Conservation (phyloP, 148 eudicot species). For the Rhododendron henanense region DNA sequence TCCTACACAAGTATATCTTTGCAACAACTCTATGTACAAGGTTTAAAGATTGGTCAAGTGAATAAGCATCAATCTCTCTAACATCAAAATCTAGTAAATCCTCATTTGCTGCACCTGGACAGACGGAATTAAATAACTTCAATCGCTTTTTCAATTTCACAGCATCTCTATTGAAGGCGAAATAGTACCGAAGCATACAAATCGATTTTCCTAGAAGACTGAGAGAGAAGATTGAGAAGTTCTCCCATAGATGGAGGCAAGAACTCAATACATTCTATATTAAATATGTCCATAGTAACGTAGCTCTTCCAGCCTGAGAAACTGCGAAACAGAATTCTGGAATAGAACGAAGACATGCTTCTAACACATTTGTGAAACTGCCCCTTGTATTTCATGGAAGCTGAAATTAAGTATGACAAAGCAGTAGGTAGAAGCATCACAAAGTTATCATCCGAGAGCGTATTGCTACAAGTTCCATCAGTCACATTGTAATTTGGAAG, state of each 20-base stretch:
- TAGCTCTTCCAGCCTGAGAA: constrained; percentile 58
- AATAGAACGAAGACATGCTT: constrained; percentile 41
- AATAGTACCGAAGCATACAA: constrained; percentile 40
- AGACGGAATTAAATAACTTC: constrained; percentile 50
- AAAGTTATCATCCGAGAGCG: constrained; percentile 44
- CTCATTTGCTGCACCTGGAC: constrained; percentile 25
- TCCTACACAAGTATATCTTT: constrained; percentile 50
- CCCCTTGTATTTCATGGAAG: constrained; percentile 14
- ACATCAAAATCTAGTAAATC: constrained; percentile 42
- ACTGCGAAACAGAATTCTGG: constrained; percentile 44
- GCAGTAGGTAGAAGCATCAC: constrained; percentile 79
- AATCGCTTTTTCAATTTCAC: constrained; percentile 32
- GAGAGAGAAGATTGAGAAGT: constrained; percentile 33
- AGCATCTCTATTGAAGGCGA: constrained; percentile 27
- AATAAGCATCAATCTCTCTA: constrained; percentile 26
- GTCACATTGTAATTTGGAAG: constrained; percentile 15
- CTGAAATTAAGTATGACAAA: background rate
- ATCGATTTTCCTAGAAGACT: constrained; percentile 69
- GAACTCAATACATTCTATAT: constrained; percentile 33
- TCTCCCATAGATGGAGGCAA: constrained; percentile 45
- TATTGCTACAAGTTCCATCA: constrained; percentile 16
- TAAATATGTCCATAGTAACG: constrained; percentile 46
- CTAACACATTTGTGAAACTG: constrained; percentile 24
- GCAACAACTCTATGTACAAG: constrained; percentile 54
- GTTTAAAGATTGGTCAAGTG: constrained; percentile 45